Base-by-base conservation (phyloP, 257 asterid species). In the Lavandula angustifolia region DNA sequence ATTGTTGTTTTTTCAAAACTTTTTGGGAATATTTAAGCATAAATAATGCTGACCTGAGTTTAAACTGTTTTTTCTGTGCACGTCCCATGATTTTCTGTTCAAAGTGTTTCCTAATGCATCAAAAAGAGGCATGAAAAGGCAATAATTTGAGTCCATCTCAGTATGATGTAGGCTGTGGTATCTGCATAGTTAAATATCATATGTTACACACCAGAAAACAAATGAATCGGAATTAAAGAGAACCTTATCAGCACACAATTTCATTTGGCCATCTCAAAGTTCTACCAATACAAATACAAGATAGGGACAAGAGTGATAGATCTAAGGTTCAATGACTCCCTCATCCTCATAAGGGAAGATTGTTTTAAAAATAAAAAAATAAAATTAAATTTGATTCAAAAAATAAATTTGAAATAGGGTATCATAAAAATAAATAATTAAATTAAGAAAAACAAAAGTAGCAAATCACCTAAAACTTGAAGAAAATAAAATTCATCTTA, bases 81-180 rank as follows among this genome's bases (percentile, higher is more conserved):
- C 16, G 3, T 85, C 89, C 95, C 96, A 87, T 63, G 98, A 87
- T 66, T 78, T 80, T 59, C 41, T 67, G 85, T 85, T 84, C 51
- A 87, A 66, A n/a, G 97, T 85, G 62, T 80, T 79, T 31, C 97
- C 95, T 37, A 90, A 27, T 17, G 82, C 88, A 79, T 90, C 97
- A 50, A 76, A 87, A 41, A 87, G 72, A 12, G 95, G 97, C 97
- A 90, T 90, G 84, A 90, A 90, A 13, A 90, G 87, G 81, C 97
- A 87, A 63, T 72, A 87, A 41, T 90, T 90, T 60, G 96, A 75
- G 66, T 38, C 73, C 87, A 64, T 80, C 58, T 90, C 89, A 3
- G 67, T 71, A 56, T 80, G 90, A 71, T 87, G 97, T 32, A 90
- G 70, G 75, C 79, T 87, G 75, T 90, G 97, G 75, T 87, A 90